Percentiles rank a stretch among this genome's conserved stretches.
These are phyloP conservation scores for Didymella pinodella DNA, from an alignment of 2,329 filamentous ascomycete genomes.

Conservation along the genomic window DNA sequence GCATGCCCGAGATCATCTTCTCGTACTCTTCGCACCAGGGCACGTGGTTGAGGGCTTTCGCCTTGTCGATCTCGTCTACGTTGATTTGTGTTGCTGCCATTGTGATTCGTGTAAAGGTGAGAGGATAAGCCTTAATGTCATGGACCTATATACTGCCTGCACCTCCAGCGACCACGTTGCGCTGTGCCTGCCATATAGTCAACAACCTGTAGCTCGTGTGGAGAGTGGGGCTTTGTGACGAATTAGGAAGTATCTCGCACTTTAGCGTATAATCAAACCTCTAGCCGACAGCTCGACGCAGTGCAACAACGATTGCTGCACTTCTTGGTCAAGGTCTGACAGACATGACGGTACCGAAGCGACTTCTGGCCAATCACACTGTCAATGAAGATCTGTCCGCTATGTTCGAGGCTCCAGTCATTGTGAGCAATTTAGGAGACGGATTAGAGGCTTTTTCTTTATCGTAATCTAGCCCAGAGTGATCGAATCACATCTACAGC, in stretches of 20 bases:
- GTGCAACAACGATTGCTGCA: not conserved
- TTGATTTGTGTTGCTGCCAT: conserved; percentile 57
- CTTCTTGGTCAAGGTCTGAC: conserved; percentile 3
- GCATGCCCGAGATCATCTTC: conserved; percentile 70
- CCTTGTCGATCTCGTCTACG: conserved; percentile 54
- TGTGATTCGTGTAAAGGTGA: not conserved
- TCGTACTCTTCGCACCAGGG: conserved; percentile 69
- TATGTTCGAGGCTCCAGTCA: too few species aligned
- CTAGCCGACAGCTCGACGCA: not conserved
- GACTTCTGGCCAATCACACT: conserved; percentile 20
- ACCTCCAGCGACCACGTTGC: conserved; percentile 4
- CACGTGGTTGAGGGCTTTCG: conserved; percentile 59
- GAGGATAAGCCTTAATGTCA: not conserved
- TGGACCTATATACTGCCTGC: conserved; percentile 2
- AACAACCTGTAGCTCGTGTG: not conserved
- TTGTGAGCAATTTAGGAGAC: too few species aligned
- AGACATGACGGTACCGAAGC: conserved; percentile 1
- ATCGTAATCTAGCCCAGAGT: too few species aligned
- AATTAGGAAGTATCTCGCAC: conserved; percentile 35
- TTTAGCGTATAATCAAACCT: conserved; percentile 24
- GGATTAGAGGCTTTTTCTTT: too few species aligned
- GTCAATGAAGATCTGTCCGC: not conserved
- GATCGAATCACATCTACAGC: too few species aligned
- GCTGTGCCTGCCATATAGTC: conserved; percentile 3
- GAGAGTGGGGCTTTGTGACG: conserved; percentile 26